Percentiles rank a stretch among this genome's conserved stretches.
Conservation (phyloP, 108 stramenopile genomes). For the Nitzschia palea region DNA sequence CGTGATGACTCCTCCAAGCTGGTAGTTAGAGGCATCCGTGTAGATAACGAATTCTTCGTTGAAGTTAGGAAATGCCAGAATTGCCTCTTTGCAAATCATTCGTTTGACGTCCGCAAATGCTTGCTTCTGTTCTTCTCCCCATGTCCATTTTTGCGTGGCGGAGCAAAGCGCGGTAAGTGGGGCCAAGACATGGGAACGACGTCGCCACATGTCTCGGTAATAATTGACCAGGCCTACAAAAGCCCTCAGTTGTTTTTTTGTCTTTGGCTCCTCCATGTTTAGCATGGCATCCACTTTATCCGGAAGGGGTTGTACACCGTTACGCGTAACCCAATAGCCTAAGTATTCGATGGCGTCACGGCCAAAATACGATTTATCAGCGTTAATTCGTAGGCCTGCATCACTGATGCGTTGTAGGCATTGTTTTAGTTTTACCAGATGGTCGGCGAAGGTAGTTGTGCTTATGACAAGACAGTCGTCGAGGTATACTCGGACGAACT, state of each 20-base stretch:
- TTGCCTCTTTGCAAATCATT: conserved; percentile 13
- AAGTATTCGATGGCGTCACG: conserved; percentile 39
- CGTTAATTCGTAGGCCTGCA: conserved; percentile 40
- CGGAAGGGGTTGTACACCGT: neutral
- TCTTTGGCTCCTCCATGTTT: conserved; percentile 6
- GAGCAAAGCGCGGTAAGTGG: conserved; percentile 40
- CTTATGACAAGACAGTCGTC: conserved; percentile 37
- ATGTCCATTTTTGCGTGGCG: conserved; percentile 28
- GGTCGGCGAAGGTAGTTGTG: conserved; percentile 28
- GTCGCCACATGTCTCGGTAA: conserved; percentile 49
- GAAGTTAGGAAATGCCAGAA: conserved; percentile 30
- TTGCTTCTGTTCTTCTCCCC: conserved; percentile 39
- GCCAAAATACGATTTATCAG: conserved; percentile 47
- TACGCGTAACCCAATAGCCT: conserved; percentile 13
- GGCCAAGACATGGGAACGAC: conserved; percentile 39
- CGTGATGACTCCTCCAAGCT: conserved; percentile 30
- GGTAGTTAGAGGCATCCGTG: conserved; percentile 35
- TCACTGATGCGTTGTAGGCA: conserved; percentile 26
- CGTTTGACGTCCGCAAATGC: conserved; percentile 37
- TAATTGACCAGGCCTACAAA: conserved; percentile 49
- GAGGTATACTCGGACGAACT: too few species aligned
- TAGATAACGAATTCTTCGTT: conserved; percentile 27
- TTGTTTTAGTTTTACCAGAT: conserved; percentile 15
- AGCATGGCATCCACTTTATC: conserved; percentile 1
- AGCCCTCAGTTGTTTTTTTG: conserved; percentile 12